A percentile compares a stretch with the other conserved stretches of the same genome.
These are phyloP conservation scores for Zangia roseola DNA, from an alignment of 768 basidiomycete species.

Conservation along the genomic window DNA sequence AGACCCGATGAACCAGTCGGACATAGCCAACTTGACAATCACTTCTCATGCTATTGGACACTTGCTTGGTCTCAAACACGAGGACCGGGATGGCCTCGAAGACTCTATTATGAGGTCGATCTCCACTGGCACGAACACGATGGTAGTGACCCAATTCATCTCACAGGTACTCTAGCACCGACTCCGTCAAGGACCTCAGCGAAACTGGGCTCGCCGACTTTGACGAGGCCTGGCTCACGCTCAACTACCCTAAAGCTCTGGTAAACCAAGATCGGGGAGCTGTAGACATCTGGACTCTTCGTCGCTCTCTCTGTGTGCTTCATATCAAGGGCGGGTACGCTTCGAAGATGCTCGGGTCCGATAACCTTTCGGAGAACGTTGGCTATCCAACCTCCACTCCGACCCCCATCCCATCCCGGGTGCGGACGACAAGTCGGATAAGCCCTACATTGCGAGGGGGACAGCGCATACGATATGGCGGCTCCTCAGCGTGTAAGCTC, in stretches of 20 bases:
- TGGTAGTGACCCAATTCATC: not conserved
- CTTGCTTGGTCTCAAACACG: not conserved
- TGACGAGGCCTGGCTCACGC: not conserved
- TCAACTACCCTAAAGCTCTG: not conserved
- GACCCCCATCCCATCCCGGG: not conserved
- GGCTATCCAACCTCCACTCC: not conserved
- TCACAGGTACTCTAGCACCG: not conserved
- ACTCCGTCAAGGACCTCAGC: not conserved
- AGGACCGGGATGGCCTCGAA: not conserved
- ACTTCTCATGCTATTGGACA: too few relatives aligned
- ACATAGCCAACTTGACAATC: too few relatives aligned
- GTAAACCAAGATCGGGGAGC: not conserved
- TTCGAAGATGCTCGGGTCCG: not conserved
- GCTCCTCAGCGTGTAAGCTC: not conserved
- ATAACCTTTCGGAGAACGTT: not conserved
- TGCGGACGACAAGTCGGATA: not conserved
- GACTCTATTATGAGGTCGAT: not conserved
- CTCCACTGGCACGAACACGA: not conserved
- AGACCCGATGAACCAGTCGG: too few relatives aligned
- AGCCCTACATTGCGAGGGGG: constrained; percentile 4
- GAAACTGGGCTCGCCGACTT: not conserved
- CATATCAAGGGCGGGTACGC: not conserved
- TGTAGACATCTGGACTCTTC: not conserved
- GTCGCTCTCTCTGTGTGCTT: not conserved
- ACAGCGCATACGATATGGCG: not conserved